phyloP scores from a whole-genome alignment of 495 filamentous ascomycete species.

The Podospora tetraspora region DNA sequence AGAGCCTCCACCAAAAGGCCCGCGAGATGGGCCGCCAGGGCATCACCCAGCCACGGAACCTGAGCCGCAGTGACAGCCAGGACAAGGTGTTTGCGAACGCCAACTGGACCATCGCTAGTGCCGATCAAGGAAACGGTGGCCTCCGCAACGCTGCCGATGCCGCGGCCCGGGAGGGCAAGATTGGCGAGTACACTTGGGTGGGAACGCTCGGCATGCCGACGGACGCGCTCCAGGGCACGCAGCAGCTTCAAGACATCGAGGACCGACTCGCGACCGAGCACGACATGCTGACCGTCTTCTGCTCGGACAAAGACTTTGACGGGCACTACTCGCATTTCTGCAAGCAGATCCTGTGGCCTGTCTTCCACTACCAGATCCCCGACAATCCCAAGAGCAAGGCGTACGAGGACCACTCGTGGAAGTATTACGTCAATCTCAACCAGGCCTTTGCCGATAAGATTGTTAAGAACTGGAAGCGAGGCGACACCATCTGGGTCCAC shows the following conservation, averaged over 20 bases:
- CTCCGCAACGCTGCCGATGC: slow-evolving; percentile 81
- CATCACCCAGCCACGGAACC: slow-evolving; percentile 41
- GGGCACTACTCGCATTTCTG: slow-evolving; percentile 91
- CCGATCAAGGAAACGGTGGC: slow-evolving; percentile 86
- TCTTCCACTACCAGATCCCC: slow-evolving; percentile 94
- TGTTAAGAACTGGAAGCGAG: slow-evolving; percentile 82
- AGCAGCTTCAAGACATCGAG: slow-evolving; percentile 70
- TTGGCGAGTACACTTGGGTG: slow-evolving; percentile 75
- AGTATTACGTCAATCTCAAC: slow-evolving; percentile 86
- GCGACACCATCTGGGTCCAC: slow-evolving; percentile 88
- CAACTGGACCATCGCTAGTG: slow-evolving; percentile 75
- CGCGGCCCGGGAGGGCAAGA: slow-evolving; percentile 55
- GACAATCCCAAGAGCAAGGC: slow-evolving; percentile 97
- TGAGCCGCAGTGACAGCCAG: slow-evolving; percentile 46
- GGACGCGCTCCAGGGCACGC: slow-evolving; percentile 63
- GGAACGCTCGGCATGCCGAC: slow-evolving; percentile 90
- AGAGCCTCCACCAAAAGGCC: slow-evolving; percentile 51
- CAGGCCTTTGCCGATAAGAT: slow-evolving; percentile 86
- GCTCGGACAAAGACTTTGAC: slow-evolving; percentile 82
- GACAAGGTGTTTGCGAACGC: slow-evolving; percentile 62
- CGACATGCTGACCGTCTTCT: slow-evolving; percentile 73
- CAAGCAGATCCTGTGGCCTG: slow-evolving; percentile 85
- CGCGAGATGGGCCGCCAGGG: slow-evolving; percentile 44
- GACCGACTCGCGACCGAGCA: slow-evolving; percentile 72
- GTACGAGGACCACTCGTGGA: slow-evolving; percentile 92